Conservation (phyloP, 192 early-diverging fungal species). For the Podila epicladia region DNA sequence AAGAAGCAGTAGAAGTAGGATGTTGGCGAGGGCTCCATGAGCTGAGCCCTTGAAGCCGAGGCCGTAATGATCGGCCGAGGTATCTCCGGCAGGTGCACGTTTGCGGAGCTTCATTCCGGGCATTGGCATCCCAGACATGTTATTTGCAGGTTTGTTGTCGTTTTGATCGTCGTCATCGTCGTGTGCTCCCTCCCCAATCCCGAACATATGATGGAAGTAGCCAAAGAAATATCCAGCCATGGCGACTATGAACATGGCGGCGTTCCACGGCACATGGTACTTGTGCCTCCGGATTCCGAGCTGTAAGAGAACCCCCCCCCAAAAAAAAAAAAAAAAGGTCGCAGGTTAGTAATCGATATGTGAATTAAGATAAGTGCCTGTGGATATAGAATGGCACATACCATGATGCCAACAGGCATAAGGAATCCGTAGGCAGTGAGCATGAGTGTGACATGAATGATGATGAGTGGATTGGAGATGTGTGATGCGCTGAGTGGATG, state of each 20-base stretch:
- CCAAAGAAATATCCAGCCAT: constrained; percentile 42
- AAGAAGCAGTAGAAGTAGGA: constrained; percentile 35
- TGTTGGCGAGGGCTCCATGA: constrained; percentile 34
- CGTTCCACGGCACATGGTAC: constrained; percentile 33
- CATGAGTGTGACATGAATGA: constrained; percentile 57
- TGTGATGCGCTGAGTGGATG: constrained; percentile 20
- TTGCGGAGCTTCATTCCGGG: constrained; percentile 4
- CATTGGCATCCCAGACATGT: constrained; percentile 26
- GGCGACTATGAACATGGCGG: constrained; percentile 21
- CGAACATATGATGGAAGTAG: constrained; percentile 44
- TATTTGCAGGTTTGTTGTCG: neutral
- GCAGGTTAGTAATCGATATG: no score
- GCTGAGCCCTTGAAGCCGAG: constrained; percentile 31
- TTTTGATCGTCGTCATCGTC: constrained; percentile 2
- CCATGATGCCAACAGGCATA: constrained; percentile 53
- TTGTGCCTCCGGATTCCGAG: constrained; percentile 42
- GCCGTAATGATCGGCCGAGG: constrained; percentile 41
- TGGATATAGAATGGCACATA: neutral
- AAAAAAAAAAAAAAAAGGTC: no score
- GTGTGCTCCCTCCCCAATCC: constrained; percentile 13
- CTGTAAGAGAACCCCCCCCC: neutral
- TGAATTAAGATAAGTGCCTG: neutral
- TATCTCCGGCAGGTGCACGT: constrained; percentile 21
- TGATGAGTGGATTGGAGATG: constrained; percentile 51
- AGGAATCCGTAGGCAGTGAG: constrained; percentile 49